Base-by-base conservation (phyloP, 1,284 basidiomycete genomes). In the Fistulina hepatica region DNA sequence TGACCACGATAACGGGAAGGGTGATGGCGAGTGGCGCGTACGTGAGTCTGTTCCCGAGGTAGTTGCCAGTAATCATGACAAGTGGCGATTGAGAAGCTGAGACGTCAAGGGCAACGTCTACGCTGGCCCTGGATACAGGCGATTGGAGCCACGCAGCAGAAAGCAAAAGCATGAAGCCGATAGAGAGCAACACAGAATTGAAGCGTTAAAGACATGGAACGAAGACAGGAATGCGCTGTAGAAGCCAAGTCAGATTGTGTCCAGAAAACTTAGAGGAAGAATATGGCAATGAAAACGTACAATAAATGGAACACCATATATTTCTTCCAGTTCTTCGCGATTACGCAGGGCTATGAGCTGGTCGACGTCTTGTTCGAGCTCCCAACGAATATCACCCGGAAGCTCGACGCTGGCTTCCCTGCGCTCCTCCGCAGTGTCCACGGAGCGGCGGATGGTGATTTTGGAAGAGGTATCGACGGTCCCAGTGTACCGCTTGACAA, bases 301-400 rank as follows among this genome's bases (percentile, higher is more conserved):
- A 34, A 86, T 74, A 25, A 78, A 65, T 12, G 83, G 76, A 19
- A 79, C 53, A 1, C 83, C 82, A 51, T 81, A 85, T 3, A 83
- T 63, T 33, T 75, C 73, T 51, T 85, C 82, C 33, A 86, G 56
- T 40, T 85, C 83, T 51, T 81, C 77, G 28, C 81, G 60, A 20
- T 64, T 65, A 48, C 75, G 76, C 36, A 81, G 51, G 6, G 65
- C 60, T 25, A 81, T 56, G 23, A 85, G 56, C 50, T 71, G 60
- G 33, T 81, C 75, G 22, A 84, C 59, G 50, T 83, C 76, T 25
- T 64, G 58, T 42, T 81, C 74, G 22, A 80, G 64, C 42, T 70
- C 65, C 23, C n/a, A n/a, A n/a, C n/a, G n/a, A 52, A 31, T 31
- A 19, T 16, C 10, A 43, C 42, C 59, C 49, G 17, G 59, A 39